Evolutionary conservation across 306 rosid species (phyloP), one percentile per base, ranked within the genome.

Genomic region (Prunus armeniaca): DNA sequence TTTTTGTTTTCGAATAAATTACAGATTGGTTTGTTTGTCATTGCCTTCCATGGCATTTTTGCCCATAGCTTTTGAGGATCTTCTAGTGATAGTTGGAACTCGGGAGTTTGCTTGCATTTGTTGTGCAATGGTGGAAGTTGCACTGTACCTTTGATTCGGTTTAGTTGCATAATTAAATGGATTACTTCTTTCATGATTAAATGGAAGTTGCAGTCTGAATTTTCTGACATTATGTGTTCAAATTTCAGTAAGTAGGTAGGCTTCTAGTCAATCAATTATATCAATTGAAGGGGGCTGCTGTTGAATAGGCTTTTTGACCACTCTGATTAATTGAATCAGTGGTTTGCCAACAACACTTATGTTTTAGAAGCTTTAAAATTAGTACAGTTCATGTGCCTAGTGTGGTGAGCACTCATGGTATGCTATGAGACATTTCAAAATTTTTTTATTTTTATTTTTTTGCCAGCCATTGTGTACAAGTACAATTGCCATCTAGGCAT

Each of bases 1-100:
- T 46, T 73, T 46, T 60, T 57, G 28, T 47, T 62, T 47, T 13
- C 3, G 47, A 61, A 61, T 74, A 74, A 72, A 74, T 62, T 19
- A 24, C 60, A 2, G 15, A 18, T 11, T 45, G 58, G 46, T 45
- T 66, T 43, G 28, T 20, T 56, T 43, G 12, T n/a, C 24, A 38
- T 10, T 15, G 24, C 76, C 6, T 41, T 27, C 15, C 56, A 56
- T n/a, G 45, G 61, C 27, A 71, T 19, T 20, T 38, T 38, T 6
- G 43, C 43, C n/a, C 17, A 14, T 52, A 2, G 57, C 57, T 52
- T 52, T 52, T 52, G 57, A 52, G 43, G 43, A 38, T 38, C 43
- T 7, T 38, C 43, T 38, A 38, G 43, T 38, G 43, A 38, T 38
- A 38, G 43, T 38, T 38, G 43, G 43, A 38, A 38, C 43, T 38